A percentile compares a stretch with the other conserved stretches of the same genome.
Evolutionary conservation across 2,329 filamentous ascomycete species (phyloP).

Genomic region (Penicillium sp.): DNA sequence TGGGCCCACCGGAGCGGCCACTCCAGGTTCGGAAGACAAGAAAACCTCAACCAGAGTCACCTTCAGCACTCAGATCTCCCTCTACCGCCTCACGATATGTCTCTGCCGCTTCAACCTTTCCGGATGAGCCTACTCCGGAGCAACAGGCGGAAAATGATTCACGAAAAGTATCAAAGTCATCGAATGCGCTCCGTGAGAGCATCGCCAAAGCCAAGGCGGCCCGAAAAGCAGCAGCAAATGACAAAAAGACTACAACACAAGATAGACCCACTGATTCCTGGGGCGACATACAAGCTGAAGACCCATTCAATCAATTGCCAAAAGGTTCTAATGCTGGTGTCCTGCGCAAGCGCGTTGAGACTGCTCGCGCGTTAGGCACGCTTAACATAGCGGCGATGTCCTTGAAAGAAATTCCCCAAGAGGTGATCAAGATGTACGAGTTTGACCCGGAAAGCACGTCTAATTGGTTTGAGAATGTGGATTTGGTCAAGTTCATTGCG

Average conservation of each 20-base stretch:
- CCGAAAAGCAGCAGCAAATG: constrained; percentile 49
- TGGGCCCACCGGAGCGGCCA: constrained; percentile 28
- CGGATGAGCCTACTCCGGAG: constrained; percentile 28
- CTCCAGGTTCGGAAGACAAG: constrained; percentile 39
- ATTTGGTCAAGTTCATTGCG: constrained; percentile 74
- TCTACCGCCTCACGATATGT: constrained; percentile 30
- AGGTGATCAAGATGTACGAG: constrained; percentile 88
- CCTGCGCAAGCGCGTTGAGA: constrained; percentile 64
- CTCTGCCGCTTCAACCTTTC: constrained; percentile 26
- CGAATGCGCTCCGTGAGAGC: constrained; percentile 74
- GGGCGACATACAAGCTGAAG: constrained; percentile 42
- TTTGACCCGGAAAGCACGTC: constrained; percentile 59
- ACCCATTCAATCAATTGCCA: constrained; percentile 55
- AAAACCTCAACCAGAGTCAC: constrained; percentile 29
- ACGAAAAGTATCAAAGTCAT: constrained; percentile 59
- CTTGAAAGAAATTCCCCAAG: constrained; percentile 69
- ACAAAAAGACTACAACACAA: constrained; percentile 11
- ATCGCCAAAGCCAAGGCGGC: constrained; percentile 90
- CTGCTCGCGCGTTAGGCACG: constrained; percentile 69
- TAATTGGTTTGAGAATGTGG: constrained; percentile 87
- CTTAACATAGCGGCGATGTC: constrained; percentile 84
- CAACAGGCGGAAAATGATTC: constrained; percentile 30
- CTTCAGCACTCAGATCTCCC: constrained; percentile 28
- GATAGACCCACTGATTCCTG: constrained; percentile 35
- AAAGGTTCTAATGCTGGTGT: constrained; percentile 59